Conservation (phyloP, 345 rosid species). For the Linum tenue region DNA sequence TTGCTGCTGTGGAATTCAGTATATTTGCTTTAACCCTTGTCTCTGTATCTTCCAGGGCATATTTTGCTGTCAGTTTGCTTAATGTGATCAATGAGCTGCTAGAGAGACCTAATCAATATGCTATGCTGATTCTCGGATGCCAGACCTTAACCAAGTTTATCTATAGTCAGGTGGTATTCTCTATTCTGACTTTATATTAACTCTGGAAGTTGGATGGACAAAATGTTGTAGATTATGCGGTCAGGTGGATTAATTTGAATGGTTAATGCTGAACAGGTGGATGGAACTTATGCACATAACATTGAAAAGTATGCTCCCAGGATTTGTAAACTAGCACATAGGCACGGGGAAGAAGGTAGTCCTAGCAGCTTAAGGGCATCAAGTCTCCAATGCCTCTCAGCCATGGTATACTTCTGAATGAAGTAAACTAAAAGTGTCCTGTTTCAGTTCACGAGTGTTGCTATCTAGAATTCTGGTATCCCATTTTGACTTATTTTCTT, state of each 20-base stretch:
- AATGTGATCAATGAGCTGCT: slow-evolving; percentile 65
- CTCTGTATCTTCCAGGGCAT: slow-evolving; percentile 46
- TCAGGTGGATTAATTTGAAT: slow-evolving; percentile 13
- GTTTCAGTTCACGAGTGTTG: neutral
- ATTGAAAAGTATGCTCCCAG: slow-evolving; percentile 60
- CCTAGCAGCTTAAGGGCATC: slow-evolving; percentile 52
- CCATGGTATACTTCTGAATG: slow-evolving; percentile 45
- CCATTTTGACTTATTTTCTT: slow-evolving; percentile 13
- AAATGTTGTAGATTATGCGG: neutral
- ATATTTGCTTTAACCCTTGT: neutral
- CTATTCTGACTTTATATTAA: neutral
- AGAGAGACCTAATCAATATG: slow-evolving; percentile 61
- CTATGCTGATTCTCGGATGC: slow-evolving; percentile 66
- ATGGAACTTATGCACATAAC: slow-evolving; percentile 66
- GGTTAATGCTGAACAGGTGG: slow-evolving; percentile 40
- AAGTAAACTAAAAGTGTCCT: neutral
- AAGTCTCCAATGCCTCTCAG: slow-evolving; percentile 86
- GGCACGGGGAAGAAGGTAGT: slow-evolving; percentile 41
- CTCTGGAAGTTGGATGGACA: neutral
- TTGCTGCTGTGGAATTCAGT: neutral
- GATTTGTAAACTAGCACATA: slow-evolving; percentile 60
- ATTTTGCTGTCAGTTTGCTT: slow-evolving; percentile 72
- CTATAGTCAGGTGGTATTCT: slow-evolving; percentile 56
- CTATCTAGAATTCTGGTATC: neutral
- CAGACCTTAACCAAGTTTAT: slow-evolving; percentile 76